phyloP scores from a whole-genome alignment of 371 early-diverging fungal genomes.

The Fennellomyces sp. region DNA sequence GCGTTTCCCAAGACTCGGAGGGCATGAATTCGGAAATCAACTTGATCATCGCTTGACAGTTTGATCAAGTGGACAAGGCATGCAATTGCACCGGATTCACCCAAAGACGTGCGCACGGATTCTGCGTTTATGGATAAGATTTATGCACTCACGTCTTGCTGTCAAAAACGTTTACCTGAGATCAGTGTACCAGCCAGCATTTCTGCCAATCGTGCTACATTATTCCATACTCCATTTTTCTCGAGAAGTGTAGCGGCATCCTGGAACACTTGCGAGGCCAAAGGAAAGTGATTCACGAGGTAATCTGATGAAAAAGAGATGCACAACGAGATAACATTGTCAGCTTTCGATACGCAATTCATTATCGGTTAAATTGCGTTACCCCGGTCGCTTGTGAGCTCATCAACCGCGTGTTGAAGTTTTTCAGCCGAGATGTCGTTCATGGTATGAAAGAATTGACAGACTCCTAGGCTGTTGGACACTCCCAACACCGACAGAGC shows the following conservation, averaged over 20 bases:
- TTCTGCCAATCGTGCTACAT: slow-evolving; percentile 1
- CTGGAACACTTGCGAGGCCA: neutral
- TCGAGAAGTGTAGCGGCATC: neutral
- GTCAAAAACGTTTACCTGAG: slow-evolving; percentile 2
- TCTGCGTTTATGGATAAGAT: slow-evolving; percentile 23
- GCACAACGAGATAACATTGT: neutral
- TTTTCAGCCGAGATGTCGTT: slow-evolving; percentile 2
- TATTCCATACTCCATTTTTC: neutral
- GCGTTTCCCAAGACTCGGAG: slow-evolving; percentile 77
- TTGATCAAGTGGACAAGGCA: slow-evolving; percentile 33
- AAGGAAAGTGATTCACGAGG: neutral
- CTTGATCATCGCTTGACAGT: slow-evolving; percentile 26
- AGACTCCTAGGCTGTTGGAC: too few species aligned
- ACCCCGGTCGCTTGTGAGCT: neutral
- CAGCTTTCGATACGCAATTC: too few species aligned
- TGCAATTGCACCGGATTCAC: slow-evolving; percentile 42
- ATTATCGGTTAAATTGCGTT: too few species aligned
- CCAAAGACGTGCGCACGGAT: slow-evolving; percentile 49
- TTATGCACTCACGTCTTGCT: too few species aligned
- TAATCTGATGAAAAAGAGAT: neutral
- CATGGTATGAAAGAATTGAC: too few species aligned
- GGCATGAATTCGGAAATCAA: slow-evolving; percentile 56
- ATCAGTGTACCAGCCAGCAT: slow-evolving; percentile 3
- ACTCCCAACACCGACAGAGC: too few species aligned
- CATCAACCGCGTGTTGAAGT: neutral